Evolutionary conservation across 805 yeast genomes (phyloP), one percentile per base, ranked within the genome.

Genomic region (Metschnikowia aberdeeniae): DNA sequence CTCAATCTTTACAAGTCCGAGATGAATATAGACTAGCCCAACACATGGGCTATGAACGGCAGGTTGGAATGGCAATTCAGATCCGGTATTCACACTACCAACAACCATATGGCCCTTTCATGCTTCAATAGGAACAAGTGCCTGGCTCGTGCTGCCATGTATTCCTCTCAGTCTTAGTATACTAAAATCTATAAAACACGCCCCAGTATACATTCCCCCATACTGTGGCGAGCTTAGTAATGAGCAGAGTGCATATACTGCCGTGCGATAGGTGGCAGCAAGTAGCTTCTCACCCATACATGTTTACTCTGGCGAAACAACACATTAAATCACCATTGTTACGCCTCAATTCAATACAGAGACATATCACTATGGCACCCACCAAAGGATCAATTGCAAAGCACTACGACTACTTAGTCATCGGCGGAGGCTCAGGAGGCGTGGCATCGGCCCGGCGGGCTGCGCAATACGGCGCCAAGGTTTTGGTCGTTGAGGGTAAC

Each of bases 381-480:
- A 31, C 73, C 57, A 45, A 62, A 40, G 43, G 49, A n/a, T 45
- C 61, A 22, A 41, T 61, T 24, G 46, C 57, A 20, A 62, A 70
- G 41, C 92, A 88, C 63, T 93, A 82, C 75, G 89, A 93, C 60
- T 92, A 87, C 63, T 72, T 93, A 42, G 99, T 93, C 47, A 93
- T 93, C 54, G 99, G 99, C 42, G 99, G 99, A 47, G 99, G 99
- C 11, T 89, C 97, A 31, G 99, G 98, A 38, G 99, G 99, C 55
- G 97, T 93, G 36, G 97, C 99, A n/a, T 83, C 95, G 17, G 95
- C 97, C 12, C 82, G 99, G 67, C 81, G 98, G 58, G 98, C 99
- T 10, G 97, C 98, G 31, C 77, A 81, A 28, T 81, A 90, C 57
- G 99, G 99, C 22, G 96, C 95, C 22, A 88, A 89, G 55, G 84